Conservation (phyloP, 768 basidiomycete genomes). For the Boletus speciosus region DNA sequence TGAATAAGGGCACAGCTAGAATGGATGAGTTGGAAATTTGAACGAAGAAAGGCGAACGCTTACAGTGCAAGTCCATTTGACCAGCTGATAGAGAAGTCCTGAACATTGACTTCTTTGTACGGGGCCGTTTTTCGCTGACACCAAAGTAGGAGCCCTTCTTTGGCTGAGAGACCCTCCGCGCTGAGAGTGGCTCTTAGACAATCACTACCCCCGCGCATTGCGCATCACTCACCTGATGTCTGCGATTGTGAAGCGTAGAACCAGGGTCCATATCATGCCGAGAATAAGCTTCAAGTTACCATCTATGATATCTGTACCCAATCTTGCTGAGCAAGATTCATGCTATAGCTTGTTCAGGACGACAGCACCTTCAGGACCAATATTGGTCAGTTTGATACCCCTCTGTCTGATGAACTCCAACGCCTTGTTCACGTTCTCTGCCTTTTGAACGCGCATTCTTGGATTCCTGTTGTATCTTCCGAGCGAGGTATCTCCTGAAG, state of each 20-base stretch:
- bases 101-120: constrained; percentile 89
- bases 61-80: constrained; percentile 94
- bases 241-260: constrained; percentile 95
- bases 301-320: constrained; percentile 86
- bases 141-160: constrained; percentile 96
- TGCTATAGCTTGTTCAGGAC: neutral
- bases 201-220: neutral
- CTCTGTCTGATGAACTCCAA: constrained; percentile 92
- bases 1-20: constrained; percentile 94
- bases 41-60: constrained; percentile 25
- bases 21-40: constrained; percentile 6
- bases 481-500: constrained; percentile 78
- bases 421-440: constrained; percentile 97
- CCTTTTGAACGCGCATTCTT: constrained; percentile 91
- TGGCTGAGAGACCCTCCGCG: constrained; percentile 97
- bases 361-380: constrained; percentile 84
- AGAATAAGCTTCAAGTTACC: constrained; percentile 97
- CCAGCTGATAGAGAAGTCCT: constrained; percentile 93
- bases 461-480: constrained; percentile 93
- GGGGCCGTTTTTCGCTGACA: constrained; percentile 94
- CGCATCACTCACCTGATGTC: constrained; percentile 78
- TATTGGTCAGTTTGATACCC: constrained; percentile 95
- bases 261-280: constrained; percentile 99
- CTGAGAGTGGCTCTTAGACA: constrained; percentile 40
- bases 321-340: constrained; percentile 2